Base-by-base conservation (phyloP, 2,329 filamentous ascomycete species). In the Fusarium illudens region DNA sequence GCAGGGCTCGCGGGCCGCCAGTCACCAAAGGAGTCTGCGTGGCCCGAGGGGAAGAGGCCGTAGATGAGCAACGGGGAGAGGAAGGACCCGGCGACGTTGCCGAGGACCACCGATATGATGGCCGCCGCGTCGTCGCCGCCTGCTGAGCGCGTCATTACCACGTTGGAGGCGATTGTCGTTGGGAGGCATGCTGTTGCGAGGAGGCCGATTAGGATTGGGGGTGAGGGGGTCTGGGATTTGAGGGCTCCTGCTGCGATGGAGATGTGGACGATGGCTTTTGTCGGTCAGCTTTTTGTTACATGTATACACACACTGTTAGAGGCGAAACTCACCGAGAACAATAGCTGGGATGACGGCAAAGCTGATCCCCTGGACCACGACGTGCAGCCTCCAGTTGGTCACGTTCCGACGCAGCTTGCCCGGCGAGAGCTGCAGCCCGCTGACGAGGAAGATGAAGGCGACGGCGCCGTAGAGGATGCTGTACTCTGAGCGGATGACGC, bases 161-260 rank as follows among this genome's bases (percentile, higher is more conserved):
- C 88, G 75, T 92, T 92, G 46, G 88, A 91, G 8, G 89, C 86
- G 71, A 92, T 90, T 0, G 90, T 92, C 0, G 90, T 93, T 1
- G 90, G 90, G 5, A 91, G 86, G 72, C 87, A 90, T n/a, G 87
- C 85, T 2, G 88, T 83, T 36, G 90, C 86, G 4, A 92, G 83
- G 75, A 92, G 87, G 10, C 91, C 90, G 4, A 91, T 85, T 29
- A 93, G 79, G 37, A 93, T 82, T 60, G 88, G 87, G 0, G 86
- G 82, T 57, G 91, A 88, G 73, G 92, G 89, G 20, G 84, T 84
- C 2, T 85, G 78, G 48, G 85, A 86, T 15, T 85, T 71, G 37
- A 84, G 75, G 42, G 80, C 79, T 33, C 81, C 81, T 10, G 82
- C 82, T 9, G 80, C 82, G 29, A 86, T 78, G 53, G 81, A 79